Base-by-base conservation (phyloP, 1,284 basidiomycete species). In the Cutaneotrichosporon mucoides region DNA sequence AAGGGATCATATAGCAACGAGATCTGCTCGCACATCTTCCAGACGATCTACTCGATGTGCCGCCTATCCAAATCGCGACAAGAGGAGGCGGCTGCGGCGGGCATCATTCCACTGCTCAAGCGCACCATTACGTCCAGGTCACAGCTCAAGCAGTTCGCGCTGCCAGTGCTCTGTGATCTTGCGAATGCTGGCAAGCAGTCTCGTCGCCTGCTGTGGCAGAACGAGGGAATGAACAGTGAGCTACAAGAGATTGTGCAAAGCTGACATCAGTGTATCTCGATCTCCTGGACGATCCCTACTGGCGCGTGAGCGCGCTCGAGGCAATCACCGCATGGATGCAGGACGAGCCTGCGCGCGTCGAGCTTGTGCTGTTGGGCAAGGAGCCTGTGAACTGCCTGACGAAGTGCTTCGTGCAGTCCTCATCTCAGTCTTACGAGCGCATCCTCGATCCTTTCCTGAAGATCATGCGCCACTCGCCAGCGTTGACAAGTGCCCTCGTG, bases 61-160 rank as follows among this genome's bases (percentile, higher is more conserved):
- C 85, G 92, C n/a, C 81, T 97, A 57, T 94, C 92, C 78, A 95
- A 94, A 77, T 85, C 86, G 2, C 82, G 93, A 57, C 95, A 98
- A 76, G 95, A 98, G 78, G 95, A 98, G 76, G 93, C 95, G 5
- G 93, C 94, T 0, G 88, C 93, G 69, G 92, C 92, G 3, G 95
- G 93, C 11, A 90, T 96, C 62, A 88, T 99, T 35, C 92, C 95
- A 1, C 86, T 90, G 65, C 83, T 99, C 43, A 89, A 92, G 75
- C 85, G 86, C 4, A 88, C 97, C 50, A 90, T 94, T 59, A 84
- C 88, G 69, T 88, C 86, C 10, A 89, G 85, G 61, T 95, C 92
- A 12, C 94, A 92, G 0, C 82, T 98, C 66, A 94, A 92, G 76
- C 94, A 98, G 72, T 98, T 98, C 70, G 95, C 95, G 0, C 81